Conservation (phyloP, 2,329 filamentous ascomycete species). For the Arthrobotrys conoides region DNA sequence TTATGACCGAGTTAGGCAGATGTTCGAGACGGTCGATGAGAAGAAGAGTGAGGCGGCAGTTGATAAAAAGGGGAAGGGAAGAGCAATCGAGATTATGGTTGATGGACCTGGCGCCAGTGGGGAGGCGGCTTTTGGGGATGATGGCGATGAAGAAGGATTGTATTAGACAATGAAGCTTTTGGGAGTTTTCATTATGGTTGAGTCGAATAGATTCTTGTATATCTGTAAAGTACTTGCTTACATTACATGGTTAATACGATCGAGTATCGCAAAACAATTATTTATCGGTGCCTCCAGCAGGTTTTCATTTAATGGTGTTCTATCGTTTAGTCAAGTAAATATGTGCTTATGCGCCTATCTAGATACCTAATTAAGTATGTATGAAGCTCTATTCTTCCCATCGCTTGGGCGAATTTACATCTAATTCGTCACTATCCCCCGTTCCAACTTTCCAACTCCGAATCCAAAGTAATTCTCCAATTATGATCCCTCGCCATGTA, state of each 20-base stretch:
- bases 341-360: too few relatives aligned
- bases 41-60: slow-evolving; percentile 63
- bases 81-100: slow-evolving; percentile 65
- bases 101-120: slow-evolving; percentile 63
- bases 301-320: too few relatives aligned
- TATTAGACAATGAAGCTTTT: slow-evolving; percentile 61
- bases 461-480: too few relatives aligned
- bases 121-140: slow-evolving; percentile 59
- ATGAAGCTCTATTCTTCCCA: too few relatives aligned
- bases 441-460: too few relatives aligned
- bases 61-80: slow-evolving; percentile 67
- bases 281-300: too few relatives aligned
- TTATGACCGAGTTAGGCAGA: slow-evolving; percentile 85
- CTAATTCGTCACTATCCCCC: too few relatives aligned
- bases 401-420: too few relatives aligned
- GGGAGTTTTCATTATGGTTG: background rate
- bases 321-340: too few relatives aligned
- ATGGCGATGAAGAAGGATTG: slow-evolving; percentile 66
- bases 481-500: too few relatives aligned
- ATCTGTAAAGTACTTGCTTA: background rate
- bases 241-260: background rate
- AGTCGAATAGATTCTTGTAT: slow-evolving; percentile 13
- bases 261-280: background rate
- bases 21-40: slow-evolving; percentile 76
- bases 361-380: too few relatives aligned